Evolutionary conservation across 2,329 filamentous ascomycete species (phyloP).

Genomic region (Dactylellina drechsleri): DNA sequence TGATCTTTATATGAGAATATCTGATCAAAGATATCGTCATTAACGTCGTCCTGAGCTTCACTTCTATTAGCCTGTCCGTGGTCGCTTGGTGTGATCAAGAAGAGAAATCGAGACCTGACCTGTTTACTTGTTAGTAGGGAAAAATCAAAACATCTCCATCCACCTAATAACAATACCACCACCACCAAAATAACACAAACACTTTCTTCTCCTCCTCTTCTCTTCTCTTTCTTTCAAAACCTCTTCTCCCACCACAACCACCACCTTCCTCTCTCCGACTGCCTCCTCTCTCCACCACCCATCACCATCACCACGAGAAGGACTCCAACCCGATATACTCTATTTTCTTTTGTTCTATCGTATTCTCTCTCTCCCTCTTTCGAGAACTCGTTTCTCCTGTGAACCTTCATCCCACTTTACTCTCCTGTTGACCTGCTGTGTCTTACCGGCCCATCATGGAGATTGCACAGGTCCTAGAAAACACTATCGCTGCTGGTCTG

Average conservation of each 20-base stretch:
- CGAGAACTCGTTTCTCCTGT: slow-evolving; percentile 53
- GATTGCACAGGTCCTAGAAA: slow-evolving; percentile 96
- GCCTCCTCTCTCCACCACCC: slow-evolving; percentile 54
- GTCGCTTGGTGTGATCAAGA: slow-evolving; percentile 3
- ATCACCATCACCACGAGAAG: slow-evolving; percentile 53
- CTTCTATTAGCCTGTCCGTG: background rate
- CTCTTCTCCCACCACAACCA: slow-evolving; percentile 4
- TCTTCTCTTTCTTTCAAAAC: slow-evolving; percentile 13
- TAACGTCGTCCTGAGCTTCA: background rate
- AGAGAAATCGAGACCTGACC: slow-evolving; percentile 22
- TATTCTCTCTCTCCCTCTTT: slow-evolving; percentile 58
- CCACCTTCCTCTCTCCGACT: slow-evolving; percentile 43
- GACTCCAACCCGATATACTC: slow-evolving; percentile 32
- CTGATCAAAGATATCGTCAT: background rate
- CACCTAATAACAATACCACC: slow-evolving; percentile 15
- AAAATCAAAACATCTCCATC: slow-evolving; percentile 50
- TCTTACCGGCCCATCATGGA: slow-evolving; percentile 75
- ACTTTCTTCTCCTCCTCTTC: slow-evolving; percentile 8
- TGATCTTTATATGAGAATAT: too few species aligned
- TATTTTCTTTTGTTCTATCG: slow-evolving; percentile 53
- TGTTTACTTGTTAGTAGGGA: slow-evolving; percentile 46
- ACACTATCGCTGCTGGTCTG: slow-evolving; percentile 94
- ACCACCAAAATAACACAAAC: slow-evolving; percentile 28
- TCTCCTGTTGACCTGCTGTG: slow-evolving; percentile 50
- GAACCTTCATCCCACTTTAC: slow-evolving; percentile 57